Evolutionary conservation across 257 asterid genomes (phyloP), one percentile per base, ranked within the genome.

Genomic region (Craterostigma plantagineum): DNA sequence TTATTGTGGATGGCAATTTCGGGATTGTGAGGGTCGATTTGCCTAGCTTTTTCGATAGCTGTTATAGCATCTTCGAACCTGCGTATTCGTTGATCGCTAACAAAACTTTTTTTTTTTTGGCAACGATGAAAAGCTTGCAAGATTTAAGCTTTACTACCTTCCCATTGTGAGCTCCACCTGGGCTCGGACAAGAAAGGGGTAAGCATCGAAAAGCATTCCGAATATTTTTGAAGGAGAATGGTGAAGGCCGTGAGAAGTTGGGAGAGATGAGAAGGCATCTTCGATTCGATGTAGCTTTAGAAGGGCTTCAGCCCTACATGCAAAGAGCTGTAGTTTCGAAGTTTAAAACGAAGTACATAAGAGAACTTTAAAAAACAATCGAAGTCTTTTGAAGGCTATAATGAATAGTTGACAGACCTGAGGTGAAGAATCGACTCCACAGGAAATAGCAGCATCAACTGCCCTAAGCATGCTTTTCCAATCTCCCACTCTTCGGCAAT

Each of bases 301-400:
- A 34, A 73, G 73, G 48, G 92, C 87, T 70, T 87, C 97, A 15
- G 93, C 95, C 64, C 76, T 71, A 60, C 92, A 79, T n/a, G 92
- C 91, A 63, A 51, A 55, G 30, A 87, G 75, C 97, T 87, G 90
- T 37, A 75, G 57, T 63, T 52, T 43, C 63, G 61, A 55, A 53
- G 42, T 50, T 37, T n/a, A n/a, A 54, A 61, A 38, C 59, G 48
- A 56, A 47, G 66, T 50, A 39, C 52, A 33, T 8, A 15, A 36
- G 49, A 40, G 40, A 38, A 54, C 43, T 18, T 43, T n/a, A 3
- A 1, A 9, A 41, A 23, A 23, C 30, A 23, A 23, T 23, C 6
- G 4, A 6, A 23, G 30, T 23, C 2, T 2, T 23, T 23, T 23
- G 30, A 2, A 23, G 30, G 30, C 30, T 23, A 23, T n/a, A n/a